Conservation (phyloP, 108 stramenopile species). For the Pseudonitzschia delicatissima region DNA sequence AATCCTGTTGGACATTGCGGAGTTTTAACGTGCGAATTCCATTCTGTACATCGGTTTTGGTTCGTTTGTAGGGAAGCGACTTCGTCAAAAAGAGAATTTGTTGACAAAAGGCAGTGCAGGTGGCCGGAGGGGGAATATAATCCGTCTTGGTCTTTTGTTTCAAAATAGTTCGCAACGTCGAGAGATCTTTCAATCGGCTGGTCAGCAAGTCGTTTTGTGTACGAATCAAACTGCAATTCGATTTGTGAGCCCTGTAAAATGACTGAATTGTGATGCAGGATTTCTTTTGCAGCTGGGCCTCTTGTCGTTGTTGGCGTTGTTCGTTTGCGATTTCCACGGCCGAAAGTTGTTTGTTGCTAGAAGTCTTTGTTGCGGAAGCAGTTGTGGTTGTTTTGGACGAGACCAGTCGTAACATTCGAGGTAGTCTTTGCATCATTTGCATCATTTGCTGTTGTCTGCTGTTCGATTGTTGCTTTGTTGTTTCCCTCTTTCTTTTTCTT, state of each 20-base stretch:
- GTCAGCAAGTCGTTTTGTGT: conserved; percentile 39
- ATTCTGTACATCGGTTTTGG: neutral
- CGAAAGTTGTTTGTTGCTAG: conserved; percentile 7
- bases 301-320: conserved; percentile 59
- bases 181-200: conserved; percentile 60
- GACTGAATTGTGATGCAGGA: conserved; percentile 58
- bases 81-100: conserved; percentile 65
- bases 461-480: conserved; percentile 12
- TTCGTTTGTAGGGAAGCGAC: conserved; percentile 27
- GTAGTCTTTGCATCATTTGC: neutral
- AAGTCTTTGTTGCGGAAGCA: neutral
- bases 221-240: conserved; percentile 32
- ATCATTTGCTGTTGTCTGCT: conserved; percentile 11
- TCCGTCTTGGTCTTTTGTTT: conserved; percentile 31
- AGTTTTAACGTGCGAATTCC: neutral
- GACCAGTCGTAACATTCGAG: neutral
- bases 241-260: conserved; percentile 42
- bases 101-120: conserved; percentile 47
- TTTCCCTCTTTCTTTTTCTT: conserved; percentile 38
- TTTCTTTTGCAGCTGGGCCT: conserved; percentile 31
- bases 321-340: conserved; percentile 56
- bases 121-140: conserved; percentile 74
- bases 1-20: conserved; percentile 27
- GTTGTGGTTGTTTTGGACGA: neutral
- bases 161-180: conserved; percentile 42